phyloP scores from a whole-genome alignment of 2,329 filamentous ascomycete genomes.

The Xylariaceae sp. region DNA sequence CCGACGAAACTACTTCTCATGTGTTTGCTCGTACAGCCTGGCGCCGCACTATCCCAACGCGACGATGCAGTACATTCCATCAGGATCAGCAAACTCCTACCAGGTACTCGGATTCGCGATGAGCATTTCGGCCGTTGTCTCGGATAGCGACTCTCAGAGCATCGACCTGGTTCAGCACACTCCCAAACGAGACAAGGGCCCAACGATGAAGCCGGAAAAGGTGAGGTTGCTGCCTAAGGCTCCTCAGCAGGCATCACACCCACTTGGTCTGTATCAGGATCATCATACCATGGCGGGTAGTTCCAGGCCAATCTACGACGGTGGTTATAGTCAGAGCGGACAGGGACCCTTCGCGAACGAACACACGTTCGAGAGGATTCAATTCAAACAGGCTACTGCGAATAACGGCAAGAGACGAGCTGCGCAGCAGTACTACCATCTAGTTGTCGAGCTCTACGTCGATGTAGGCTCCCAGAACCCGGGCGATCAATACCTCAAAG shows the following conservation, averaged over 20 bases:
- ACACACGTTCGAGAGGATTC: slow-evolving; percentile 77
- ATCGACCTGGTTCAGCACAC: slow-evolving; percentile 89
- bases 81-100: slow-evolving; percentile 50
- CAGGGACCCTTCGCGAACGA: slow-evolving; percentile 43
- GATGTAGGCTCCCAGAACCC: slow-evolving; percentile 50
- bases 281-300: slow-evolving; percentile 33
- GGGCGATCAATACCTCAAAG: slow-evolving; percentile 57
- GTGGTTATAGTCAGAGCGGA: slow-evolving; percentile 34
- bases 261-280: slow-evolving; percentile 42
- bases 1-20: slow-evolving; percentile 83
- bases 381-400: slow-evolving; percentile 89
- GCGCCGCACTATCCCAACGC: slow-evolving; percentile 48
- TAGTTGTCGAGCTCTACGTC: slow-evolving; percentile 79
- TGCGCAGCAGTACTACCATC: slow-evolving; percentile 86
- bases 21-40: slow-evolving; percentile 72
- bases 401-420: slow-evolving; percentile 90
- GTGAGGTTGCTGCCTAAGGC: slow-evolving; percentile 62
- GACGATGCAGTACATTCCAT: slow-evolving; percentile 47
- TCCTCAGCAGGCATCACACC: slow-evolving; percentile 45
- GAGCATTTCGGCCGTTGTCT: slow-evolving; percentile 76
- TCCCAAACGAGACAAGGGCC: slow-evolving; percentile 84
- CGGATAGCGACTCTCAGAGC: slow-evolving; percentile 66
- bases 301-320: slow-evolving; percentile 38
- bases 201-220: slow-evolving; percentile 67
- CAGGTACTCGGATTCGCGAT: slow-evolving; percentile 73